These are phyloP conservation scores for Plasmodium chabaudi DNA, from an alignment of 169 alveolate species.

Conservation along the genomic window DNA sequence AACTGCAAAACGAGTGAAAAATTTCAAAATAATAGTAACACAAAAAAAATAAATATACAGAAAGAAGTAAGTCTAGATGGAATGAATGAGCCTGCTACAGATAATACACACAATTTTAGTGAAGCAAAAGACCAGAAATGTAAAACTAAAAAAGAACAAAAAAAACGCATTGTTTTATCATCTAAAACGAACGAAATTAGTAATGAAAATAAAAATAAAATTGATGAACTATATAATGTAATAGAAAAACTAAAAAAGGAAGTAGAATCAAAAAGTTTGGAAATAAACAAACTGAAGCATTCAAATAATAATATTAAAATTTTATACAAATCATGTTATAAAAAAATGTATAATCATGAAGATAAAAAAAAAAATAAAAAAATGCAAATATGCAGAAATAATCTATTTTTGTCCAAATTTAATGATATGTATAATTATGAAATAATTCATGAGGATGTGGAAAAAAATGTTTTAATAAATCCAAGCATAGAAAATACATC, in stretches of 20 bases:
- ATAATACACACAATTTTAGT: neutral
- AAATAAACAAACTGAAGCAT: constrained; percentile 52
- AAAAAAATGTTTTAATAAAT: no score
- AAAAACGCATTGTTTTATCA: neutral
- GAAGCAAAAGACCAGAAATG: constrained; percentile 2
- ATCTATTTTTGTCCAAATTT: neutral
- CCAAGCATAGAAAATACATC: no score
- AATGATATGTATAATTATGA: constrained; percentile 1
- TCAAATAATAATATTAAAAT: constrained; percentile 32
- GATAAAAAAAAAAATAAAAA: neutral
- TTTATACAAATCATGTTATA: constrained; percentile 38
- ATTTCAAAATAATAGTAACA: no score
- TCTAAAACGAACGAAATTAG: no score
- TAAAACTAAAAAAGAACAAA: neutral
- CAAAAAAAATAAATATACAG: no score
- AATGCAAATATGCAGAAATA: neutral
- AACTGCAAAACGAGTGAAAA: no score
- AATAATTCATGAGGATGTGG: neutral
- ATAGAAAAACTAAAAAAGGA: constrained; percentile 44
- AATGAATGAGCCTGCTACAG: no score
- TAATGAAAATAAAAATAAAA: constrained; percentile 5
- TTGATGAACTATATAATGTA: constrained; percentile 16
- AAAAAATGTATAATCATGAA: constrained; percentile 9
- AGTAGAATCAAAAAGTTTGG: constrained; percentile 12
- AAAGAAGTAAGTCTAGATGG: no score